phyloP scores from a whole-genome alignment of 306 rosid species.

The Chamaecrista fasciculata region DNA sequence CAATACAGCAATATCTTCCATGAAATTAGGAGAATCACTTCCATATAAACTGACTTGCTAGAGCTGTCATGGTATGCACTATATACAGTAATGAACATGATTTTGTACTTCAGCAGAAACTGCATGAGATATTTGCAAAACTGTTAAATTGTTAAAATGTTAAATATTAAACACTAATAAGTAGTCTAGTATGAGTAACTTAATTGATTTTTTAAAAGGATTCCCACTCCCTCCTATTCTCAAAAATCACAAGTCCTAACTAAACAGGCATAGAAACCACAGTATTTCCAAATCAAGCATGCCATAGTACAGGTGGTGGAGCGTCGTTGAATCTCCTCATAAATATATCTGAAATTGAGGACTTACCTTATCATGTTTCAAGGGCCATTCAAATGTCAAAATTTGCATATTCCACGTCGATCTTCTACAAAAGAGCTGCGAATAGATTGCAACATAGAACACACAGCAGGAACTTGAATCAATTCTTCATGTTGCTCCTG shows the following conservation, averaged over 20 bases:
- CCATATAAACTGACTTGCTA: slow-evolving; percentile 10
- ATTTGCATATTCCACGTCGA: slow-evolving; percentile 87
- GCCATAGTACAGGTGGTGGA: neutral
- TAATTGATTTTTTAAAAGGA: neutral
- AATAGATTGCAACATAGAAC: slow-evolving; percentile 64
- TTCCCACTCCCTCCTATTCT: neutral
- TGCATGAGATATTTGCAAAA: slow-evolving; percentile 24
- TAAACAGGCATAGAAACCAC: neutral
- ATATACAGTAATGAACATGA: neutral
- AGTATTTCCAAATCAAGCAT: neutral
- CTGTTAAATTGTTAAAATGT: neutral
- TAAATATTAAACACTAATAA: neutral
- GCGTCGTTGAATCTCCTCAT: neutral
- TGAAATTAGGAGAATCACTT: slow-evolving; percentile 17
- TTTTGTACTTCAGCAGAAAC: neutral
- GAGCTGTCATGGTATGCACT: neutral
- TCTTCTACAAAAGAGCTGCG: slow-evolving; percentile 54
- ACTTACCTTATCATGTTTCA: slow-evolving; percentile 34
- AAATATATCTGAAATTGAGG: neutral
- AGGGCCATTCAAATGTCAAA: slow-evolving; percentile 56
- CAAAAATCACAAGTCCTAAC: neutral
- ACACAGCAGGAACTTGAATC: slow-evolving; percentile 50
- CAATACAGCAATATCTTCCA: slow-evolving; percentile 20
- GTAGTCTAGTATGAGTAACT: neutral
- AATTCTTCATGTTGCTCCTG: slow-evolving; percentile 70